Evolutionary conservation across 129 eudicot genomes (phyloP).

Genomic region (Chrysanthemum makinoi): DNA sequence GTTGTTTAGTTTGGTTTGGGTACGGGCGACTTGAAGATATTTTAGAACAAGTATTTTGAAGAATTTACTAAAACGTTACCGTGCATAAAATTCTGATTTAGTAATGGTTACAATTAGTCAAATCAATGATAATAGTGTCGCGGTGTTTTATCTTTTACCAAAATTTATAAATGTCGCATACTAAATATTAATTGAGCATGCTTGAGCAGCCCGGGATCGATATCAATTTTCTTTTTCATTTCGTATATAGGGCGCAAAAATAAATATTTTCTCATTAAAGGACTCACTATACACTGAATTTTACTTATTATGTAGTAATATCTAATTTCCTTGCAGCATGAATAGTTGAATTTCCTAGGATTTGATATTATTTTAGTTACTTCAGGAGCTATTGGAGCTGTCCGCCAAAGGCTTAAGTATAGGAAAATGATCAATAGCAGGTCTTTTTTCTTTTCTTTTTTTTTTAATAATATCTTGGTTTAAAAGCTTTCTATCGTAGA

Average conservation of each 20-base stretch:
- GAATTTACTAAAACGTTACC: background rate
- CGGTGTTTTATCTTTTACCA: conserved; percentile 17
- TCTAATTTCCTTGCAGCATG: conserved; percentile 52
- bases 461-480: background rate
- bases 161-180: conserved; percentile 4
- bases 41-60: conserved; percentile 65
- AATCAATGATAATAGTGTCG: background rate
- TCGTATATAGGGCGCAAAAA: too few species aligned
- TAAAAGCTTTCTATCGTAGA: background rate
- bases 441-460: conserved; percentile 26
- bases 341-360: conserved; percentile 67
- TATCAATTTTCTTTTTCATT: background rate
- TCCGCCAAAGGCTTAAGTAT: conserved; percentile 87
- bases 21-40: conserved; percentile 80
- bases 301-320: background rate
- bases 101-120: background rate
- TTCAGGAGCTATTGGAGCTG: conserved; percentile 96
- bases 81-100: conserved; percentile 9
- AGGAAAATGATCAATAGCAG: conserved; percentile 86
- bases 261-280: too few species aligned
- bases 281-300: conserved; percentile 1
- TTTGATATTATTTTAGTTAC: conserved; percentile 80
- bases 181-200: conserved; percentile 8
- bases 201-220: background rate
- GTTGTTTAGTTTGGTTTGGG: conserved; percentile 33